Evolutionary conservation across 2,329 filamentous ascomycete genomes (phyloP).

Genomic region (Pyricularia sp.): DNA sequence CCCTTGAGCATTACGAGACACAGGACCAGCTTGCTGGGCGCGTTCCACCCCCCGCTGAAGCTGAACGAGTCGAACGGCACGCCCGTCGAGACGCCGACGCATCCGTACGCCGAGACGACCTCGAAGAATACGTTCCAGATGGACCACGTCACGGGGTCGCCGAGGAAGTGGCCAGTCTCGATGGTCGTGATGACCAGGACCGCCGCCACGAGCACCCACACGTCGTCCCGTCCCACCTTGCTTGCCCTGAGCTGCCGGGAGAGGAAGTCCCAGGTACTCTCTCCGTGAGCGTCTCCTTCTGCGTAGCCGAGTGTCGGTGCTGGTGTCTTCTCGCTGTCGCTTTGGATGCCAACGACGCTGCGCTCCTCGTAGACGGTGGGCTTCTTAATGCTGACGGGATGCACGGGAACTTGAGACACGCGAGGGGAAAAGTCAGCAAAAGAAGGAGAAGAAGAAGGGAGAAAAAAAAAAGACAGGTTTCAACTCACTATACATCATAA

Average conservation of each 20-base stretch:
- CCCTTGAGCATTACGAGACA: constrained; percentile 47
- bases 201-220: constrained; percentile 55
- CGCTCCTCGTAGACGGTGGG: constrained; percentile 66
- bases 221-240: constrained; percentile 34
- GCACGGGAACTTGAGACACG: constrained; percentile 35
- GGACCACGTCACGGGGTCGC: constrained; percentile 41
- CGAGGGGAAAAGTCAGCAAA: neutral
- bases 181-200: constrained; percentile 51
- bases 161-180: constrained; percentile 43
- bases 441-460: too few species aligned
- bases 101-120: constrained; percentile 43
- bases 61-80: constrained; percentile 40
- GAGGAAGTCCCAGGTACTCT: neutral
- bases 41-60: constrained; percentile 44
- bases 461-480: neutral
- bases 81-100: constrained; percentile 38
- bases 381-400: constrained; percentile 54
- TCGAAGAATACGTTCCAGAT: constrained; percentile 51
- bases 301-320: neutral
- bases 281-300: neutral
- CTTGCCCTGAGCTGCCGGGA: neutral
- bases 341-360: constrained; percentile 54
- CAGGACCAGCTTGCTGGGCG: constrained; percentile 42
- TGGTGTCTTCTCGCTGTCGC: neutral
- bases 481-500: constrained; percentile 50